Conservation (phyloP, 306 rosid species). For the Trifolium fragiferum region DNA sequence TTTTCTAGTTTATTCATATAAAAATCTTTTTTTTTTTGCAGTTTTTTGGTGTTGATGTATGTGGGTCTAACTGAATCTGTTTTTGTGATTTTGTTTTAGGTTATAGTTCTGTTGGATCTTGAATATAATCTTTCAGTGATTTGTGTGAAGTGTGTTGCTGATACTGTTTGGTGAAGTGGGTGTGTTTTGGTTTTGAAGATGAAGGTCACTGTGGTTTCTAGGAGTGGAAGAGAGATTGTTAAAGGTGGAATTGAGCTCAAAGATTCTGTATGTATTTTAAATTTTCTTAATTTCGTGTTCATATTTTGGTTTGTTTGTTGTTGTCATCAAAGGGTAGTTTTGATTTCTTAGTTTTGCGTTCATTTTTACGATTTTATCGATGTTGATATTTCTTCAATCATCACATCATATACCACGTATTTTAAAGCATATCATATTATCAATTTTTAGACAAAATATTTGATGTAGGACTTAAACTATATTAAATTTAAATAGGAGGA, state of each 20-base stretch:
- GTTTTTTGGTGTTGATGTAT: background rate
- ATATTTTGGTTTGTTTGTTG: background rate
- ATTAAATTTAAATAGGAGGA: too few species aligned
- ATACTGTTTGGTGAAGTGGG: slow-evolving; percentile 42
- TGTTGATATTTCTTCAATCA: too few species aligned
- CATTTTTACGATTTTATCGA: too few species aligned
- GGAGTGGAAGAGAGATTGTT: slow-evolving; percentile 81
- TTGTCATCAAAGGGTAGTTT: slow-evolving; percentile 19
- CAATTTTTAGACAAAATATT: too few species aligned
- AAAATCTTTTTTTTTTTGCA: background rate
- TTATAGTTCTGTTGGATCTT: slow-evolving; percentile 39
- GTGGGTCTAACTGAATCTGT: slow-evolving; percentile 36
- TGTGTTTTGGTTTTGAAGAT: slow-evolving; percentile 48
- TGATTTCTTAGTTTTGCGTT: too few species aligned
- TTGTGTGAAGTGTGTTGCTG: slow-evolving; percentile 32
- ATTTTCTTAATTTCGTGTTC: background rate
- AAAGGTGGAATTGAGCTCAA: slow-evolving; percentile 81
- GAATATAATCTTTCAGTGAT: slow-evolving; percentile 29
- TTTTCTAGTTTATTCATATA: background rate
- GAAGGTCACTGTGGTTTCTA: slow-evolving; percentile 82
- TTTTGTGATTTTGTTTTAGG: background rate
- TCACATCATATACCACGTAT: too few species aligned
- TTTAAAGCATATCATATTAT: too few species aligned
- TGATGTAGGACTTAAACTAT: too few species aligned
- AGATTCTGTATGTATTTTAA: slow-evolving; percentile 66